phyloP scores from a whole-genome alignment of 2,329 filamentous ascomycete species.

The Graphium sp. region DNA sequence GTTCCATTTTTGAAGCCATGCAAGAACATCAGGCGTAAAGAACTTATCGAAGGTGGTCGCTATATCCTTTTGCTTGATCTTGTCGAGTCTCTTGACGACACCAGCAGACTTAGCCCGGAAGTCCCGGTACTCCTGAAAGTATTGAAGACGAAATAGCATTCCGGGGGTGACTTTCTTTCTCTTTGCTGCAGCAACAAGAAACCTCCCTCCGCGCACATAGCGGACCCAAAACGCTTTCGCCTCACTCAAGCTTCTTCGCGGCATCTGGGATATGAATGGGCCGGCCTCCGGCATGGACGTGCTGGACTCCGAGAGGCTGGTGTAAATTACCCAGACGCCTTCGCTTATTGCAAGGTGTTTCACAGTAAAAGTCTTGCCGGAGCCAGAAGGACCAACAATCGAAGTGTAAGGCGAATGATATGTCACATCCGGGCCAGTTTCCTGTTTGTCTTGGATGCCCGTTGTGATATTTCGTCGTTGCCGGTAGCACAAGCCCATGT shows the following conservation, averaged over 20 bases:
- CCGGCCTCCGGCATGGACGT: neutral
- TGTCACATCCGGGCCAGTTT: too few relatives aligned
- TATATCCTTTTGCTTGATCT: neutral
- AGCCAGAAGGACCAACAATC: neutral
- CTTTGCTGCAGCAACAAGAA: neutral
- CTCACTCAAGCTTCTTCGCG: neutral
- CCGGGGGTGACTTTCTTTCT: neutral
- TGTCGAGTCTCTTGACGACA: neutral
- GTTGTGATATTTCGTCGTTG: too few relatives aligned
- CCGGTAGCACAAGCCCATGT: too few relatives aligned
- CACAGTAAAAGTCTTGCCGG: neutral
- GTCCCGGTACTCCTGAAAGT: neutral
- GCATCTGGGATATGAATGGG: neutral
- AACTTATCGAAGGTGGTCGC: neutral
- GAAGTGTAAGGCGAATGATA: neutral
- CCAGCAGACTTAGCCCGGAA: neutral
- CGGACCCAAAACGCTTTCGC: neutral
- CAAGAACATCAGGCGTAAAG: neutral
- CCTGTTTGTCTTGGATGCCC: too few relatives aligned
- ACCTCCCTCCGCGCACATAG: neutral
- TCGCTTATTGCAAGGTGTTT: neutral
- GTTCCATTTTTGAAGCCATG: neutral
- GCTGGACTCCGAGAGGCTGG: neutral
- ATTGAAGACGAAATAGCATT: neutral
- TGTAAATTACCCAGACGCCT: neutral